Base-by-base conservation (phyloP, 139 green algal genomes). In the Coccomyxa sp. region DNA sequence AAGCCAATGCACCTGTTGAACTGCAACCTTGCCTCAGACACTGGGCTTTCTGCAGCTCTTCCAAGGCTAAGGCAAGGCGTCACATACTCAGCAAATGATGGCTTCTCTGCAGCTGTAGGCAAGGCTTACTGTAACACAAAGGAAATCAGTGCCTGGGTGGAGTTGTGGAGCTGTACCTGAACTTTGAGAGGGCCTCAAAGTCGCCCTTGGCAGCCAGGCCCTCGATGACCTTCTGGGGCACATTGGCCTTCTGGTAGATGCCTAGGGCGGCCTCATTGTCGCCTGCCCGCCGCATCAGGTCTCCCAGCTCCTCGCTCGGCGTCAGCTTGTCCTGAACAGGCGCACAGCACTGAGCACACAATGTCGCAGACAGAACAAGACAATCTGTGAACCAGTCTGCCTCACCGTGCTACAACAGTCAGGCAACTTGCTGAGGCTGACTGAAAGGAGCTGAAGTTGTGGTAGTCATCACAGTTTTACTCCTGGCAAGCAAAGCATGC, bases 191-290 rank as follows among this genome's bases (percentile, higher is more conserved):
- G 82, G 94, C 90, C 22, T 96, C 90, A 83, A 98, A 96, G 86
- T 99, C 95, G 29, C 95, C 94, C 86, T 96, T 96, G 86, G 97
- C 94, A 1, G 96, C 96, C 41, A 99, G 88, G 5, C 90, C 82
- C 79, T 91, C 84, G 40, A 88, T 84, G 75, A 88, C 76, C 87
- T 97, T 97, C 78, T 79, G 78, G 73, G 89, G 92, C 10, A 92
- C 89, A n/a, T 88, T 86, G 68, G 87, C 87, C 74, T 90, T 87
- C 75, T 94, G 88, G 89, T 97, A 99, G 33, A 97, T 91, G 58
- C 88, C 93, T 38, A 98, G 90, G 0, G 96, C 95, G 68, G 97
- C 91, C 81, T 98, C 96, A 73, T 93, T 93, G 73, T 97, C 94
- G n/a, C 89, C 88, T 12, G 83, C 80, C 12, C 78, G 80, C 76